phyloP scores from a whole-genome alignment of 2,329 filamentous ascomycete genomes.

The Ceratocystis albifundus region DNA sequence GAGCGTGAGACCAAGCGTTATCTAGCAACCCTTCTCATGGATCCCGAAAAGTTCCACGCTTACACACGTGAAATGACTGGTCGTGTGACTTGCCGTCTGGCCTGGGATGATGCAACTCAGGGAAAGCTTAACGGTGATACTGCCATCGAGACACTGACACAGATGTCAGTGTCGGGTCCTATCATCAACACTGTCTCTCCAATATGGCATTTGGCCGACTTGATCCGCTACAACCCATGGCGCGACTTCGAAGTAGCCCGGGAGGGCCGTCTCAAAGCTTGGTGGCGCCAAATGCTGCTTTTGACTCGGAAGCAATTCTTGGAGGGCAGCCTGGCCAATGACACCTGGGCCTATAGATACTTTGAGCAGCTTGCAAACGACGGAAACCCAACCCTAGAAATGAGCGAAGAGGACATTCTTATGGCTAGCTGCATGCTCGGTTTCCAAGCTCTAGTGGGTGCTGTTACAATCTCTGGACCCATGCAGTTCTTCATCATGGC shows the following conservation, averaged over 20 bases:
- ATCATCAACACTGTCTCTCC: conserved; percentile 41
- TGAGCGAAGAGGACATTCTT: conserved; percentile 35
- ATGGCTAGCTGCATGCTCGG: conserved; percentile 42
- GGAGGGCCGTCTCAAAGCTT: conserved; percentile 35
- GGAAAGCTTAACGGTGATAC: conserved; percentile 37
- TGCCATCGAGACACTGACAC: conserved; percentile 38
- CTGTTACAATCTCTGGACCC: conserved; percentile 40
- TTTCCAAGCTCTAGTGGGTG: conserved; percentile 41
- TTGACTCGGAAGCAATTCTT: conserved; percentile 34
- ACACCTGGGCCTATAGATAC: conserved; percentile 41
- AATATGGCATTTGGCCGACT: conserved; percentile 36
- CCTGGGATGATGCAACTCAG: conserved; percentile 40
- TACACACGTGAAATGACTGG: conserved; percentile 40
- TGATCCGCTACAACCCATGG: conserved; percentile 37
- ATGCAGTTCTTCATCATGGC: conserved; percentile 43
- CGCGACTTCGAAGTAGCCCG: conserved; percentile 37
- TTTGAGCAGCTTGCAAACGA: conserved; percentile 35
- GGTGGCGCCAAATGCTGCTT: conserved; percentile 37
- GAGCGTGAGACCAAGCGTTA: conserved; percentile 38
- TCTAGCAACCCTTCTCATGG: conserved; percentile 37
- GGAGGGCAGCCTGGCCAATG: conserved; percentile 33
- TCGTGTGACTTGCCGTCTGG: conserved; percentile 39
- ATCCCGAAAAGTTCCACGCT: conserved; percentile 36
- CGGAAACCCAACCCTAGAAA: conserved; percentile 34
- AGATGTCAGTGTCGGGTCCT: conserved; percentile 42